Evolutionary conservation across 2,329 filamentous ascomycete genomes (phyloP).

Genomic region (Mycocentrospora acerina): DNA sequence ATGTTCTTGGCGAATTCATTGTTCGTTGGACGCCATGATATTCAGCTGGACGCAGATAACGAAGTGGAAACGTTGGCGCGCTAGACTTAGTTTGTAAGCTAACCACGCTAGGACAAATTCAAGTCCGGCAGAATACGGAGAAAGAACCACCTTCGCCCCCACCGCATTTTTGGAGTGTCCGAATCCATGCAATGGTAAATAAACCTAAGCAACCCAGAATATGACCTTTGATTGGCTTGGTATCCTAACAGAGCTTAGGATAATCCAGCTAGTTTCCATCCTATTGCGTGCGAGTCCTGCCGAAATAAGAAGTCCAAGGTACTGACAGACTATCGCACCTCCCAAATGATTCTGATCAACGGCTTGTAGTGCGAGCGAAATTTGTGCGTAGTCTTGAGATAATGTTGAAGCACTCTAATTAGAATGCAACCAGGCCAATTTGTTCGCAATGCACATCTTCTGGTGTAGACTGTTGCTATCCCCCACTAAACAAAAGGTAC

Average conservation of each 20-base stretch:
- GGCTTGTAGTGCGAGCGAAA: conserved; percentile 18
- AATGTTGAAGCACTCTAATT: not conserved
- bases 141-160: conserved; percentile 11
- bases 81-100: no score
- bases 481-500: conserved; percentile 22
- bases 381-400: conserved; percentile 2
- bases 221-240: conserved; percentile 2
- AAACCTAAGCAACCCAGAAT: no score
- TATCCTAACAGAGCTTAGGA: conserved; percentile 2
- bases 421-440: conserved; percentile 4
- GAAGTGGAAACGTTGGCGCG: no score
- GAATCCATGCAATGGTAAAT: conserved; percentile 16
- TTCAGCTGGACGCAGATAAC: no score
- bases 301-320: conserved; percentile 31
- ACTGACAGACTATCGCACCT: not conserved
- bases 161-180: not conserved
- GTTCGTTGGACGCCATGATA: no score
- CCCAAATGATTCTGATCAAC: conserved; percentile 2
- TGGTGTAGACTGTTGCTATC: conserved; percentile 16
- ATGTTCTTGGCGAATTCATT: no score
- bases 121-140: conserved; percentile 19
- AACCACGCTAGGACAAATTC: conserved; percentile 26
- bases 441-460: conserved; percentile 20
- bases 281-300: conserved; percentile 28
- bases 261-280: conserved; percentile 12